Percentiles rank a stretch among this genome's conserved stretches.
Evolutionary conservation across 1,284 basidiomycete genomes (phyloP).

Genomic region (Marasmius oreades): DNA sequence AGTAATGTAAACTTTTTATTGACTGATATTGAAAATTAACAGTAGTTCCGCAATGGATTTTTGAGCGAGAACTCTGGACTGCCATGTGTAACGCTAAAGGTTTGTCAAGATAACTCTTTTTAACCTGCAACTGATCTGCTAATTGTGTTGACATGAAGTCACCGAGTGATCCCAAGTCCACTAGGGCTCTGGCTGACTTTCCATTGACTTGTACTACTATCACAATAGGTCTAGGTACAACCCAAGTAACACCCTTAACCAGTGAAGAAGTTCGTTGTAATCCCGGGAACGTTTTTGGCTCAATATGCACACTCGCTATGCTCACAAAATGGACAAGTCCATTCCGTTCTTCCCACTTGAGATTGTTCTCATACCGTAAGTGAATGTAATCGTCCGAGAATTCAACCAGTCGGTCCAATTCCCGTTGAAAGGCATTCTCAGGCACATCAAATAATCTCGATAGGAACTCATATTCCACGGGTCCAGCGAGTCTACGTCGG

Average conservation of each 20-base stretch:
- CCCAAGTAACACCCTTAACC: not conserved
- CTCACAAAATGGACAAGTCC: not conserved
- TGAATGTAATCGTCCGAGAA: not conserved
- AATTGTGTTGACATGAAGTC: constrained; percentile 37
- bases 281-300: not conserved
- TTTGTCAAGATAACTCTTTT: constrained; percentile 17
- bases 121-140: constrained; percentile 23
- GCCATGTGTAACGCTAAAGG: constrained; percentile 27
- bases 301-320: not conserved
- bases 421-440: not conserved
- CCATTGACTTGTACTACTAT: constrained; percentile 25
- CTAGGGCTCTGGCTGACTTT: constrained; percentile 24
- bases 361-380: not conserved
- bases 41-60: constrained; percentile 10
- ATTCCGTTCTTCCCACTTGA: constrained; percentile 8
- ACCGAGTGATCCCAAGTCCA: constrained; percentile 33
- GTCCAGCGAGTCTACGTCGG: not conserved
- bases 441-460: not conserved
- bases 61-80: constrained; percentile 25
- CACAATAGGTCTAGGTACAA: not conserved
- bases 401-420: not conserved
- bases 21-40: constrained; percentile 17
- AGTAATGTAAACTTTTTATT: constrained; percentile 11
- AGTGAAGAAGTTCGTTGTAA: not conserved
- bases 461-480: constrained; percentile 1